Conservation (phyloP, 306 rosid species). For the Begonia fuchsioides region DNA sequence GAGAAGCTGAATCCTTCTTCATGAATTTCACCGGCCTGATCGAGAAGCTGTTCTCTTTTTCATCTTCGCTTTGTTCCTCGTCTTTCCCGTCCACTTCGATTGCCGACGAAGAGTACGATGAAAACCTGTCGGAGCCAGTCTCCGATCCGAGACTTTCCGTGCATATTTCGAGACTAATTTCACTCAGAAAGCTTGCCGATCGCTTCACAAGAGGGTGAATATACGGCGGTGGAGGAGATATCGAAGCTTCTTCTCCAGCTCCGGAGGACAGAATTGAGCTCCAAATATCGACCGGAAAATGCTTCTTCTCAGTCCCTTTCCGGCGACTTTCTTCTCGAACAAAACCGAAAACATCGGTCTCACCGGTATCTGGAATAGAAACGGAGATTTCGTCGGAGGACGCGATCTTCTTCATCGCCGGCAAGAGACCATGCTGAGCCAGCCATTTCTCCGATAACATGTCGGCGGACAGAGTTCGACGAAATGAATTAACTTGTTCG, state of each 20-base stretch:
- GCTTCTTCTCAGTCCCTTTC: conserved; percentile 16
- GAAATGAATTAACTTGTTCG: conserved; percentile 29
- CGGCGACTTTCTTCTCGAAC: conserved; percentile 17
- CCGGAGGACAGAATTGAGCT: conserved; percentile 37
- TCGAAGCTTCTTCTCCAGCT: conserved; percentile 15
- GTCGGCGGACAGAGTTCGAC: conserved; percentile 83
- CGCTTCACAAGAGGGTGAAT: conserved; percentile 71
- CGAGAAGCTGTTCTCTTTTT: conserved; percentile 4
- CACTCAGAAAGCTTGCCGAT: conserved; percentile 33
- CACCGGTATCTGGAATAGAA: conserved; percentile 12
- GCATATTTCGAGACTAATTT: conserved; percentile 62
- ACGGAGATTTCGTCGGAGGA: conserved; percentile 31
- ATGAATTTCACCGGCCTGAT: conserved; percentile 10
- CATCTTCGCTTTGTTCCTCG: background rate
- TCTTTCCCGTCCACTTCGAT: conserved; percentile 12
- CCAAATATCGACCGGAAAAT: conserved; percentile 30
- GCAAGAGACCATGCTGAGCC: conserved; percentile 24
- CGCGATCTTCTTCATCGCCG: conserved; percentile 37
- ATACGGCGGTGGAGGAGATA: conserved; percentile 36
- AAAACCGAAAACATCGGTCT: conserved; percentile 37
- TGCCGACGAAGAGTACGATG: conserved; percentile 34
- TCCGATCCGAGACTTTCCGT: conserved; percentile 96
- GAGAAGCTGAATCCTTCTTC: background rate
- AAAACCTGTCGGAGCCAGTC: conserved; percentile 65
- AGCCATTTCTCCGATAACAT: conserved; percentile 83